phyloP scores from a whole-genome alignment of 192 early-diverging fungal species.

The Geosiphon pyriformis region DNA sequence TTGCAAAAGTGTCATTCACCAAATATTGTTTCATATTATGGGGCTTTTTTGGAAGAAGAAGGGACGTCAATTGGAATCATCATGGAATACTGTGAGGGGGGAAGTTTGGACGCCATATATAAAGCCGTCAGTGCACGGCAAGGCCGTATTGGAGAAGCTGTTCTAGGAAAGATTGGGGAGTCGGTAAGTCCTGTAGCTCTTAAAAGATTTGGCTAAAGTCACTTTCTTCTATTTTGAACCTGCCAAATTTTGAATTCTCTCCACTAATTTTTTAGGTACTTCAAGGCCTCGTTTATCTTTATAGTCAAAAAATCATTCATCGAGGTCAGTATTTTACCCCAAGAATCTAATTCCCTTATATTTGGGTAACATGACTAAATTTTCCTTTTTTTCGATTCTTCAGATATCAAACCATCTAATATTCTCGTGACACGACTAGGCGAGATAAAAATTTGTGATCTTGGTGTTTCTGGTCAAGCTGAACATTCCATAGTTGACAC shows the following conservation, averaged over 20 bases:
- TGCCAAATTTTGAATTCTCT: not conserved
- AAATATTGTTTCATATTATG: conserved; percentile 93
- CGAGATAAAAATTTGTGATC: conserved; percentile 94
- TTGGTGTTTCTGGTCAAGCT: conserved; percentile 91
- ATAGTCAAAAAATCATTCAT: conserved; percentile 85
- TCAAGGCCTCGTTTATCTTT: conserved; percentile 86
- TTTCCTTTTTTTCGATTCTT: not conserved
- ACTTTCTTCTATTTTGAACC: too few relatives aligned
- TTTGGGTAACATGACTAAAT: conserved; percentile 1
- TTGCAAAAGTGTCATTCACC: conserved; percentile 85
- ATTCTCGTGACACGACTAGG: conserved; percentile 86
- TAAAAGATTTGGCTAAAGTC: not conserved
- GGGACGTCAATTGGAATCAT: conserved; percentile 81
- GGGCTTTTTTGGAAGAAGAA: conserved; percentile 81
- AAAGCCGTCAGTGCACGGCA: conserved; percentile 60
- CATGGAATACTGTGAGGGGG: conserved; percentile 96
- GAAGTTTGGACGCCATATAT: conserved; percentile 90
- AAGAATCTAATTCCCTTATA: not conserved
- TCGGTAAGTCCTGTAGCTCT: conserved; percentile 41
- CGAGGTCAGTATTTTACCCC: conserved; percentile 50
- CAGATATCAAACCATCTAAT: conserved; percentile 98
- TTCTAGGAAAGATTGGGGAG: conserved; percentile 84
- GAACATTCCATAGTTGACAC: conserved; percentile 87
- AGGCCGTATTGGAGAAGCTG: conserved; percentile 80
- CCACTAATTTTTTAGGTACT: conserved; percentile 47